Base-by-base conservation (phyloP, 2,329 filamentous ascomycete species). In the Alternaria brassicae region DNA sequence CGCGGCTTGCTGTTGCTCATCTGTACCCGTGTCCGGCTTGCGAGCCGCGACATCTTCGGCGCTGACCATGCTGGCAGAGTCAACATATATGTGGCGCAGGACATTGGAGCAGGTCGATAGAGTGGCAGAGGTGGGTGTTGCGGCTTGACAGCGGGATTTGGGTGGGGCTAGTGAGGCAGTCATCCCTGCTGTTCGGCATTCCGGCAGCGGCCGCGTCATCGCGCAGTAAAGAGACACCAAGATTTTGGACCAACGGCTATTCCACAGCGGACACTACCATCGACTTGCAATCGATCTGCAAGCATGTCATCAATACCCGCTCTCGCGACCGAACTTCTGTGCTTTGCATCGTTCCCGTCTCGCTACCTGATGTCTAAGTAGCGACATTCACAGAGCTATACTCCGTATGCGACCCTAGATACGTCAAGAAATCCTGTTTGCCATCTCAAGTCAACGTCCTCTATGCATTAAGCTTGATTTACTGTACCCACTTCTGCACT, bases 1-100 rank as follows among this genome's bases (percentile, higher is more conserved):
- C 7, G 76, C 77, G 4, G 77, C 77, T 19, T 69, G 56, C 49
- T 69, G 65, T 58, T 76, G 62, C 59, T 69, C 61, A 12, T 69
- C 27, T n/a, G 63, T 39, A 47, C 57, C 55, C 23, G 39, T 47
- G 47, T 47, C 53, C 21, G 52, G 32, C 25, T 42, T 17, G 34
- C 36, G 37, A 47, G 49, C 32, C 47, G 60, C 60, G 28, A 50
- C 64, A 56, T 61, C 39, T 28, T 61, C 53, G 45, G 53, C 56
- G 23, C 60, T 47, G 44, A 27, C 58, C 64, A 67, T 65, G 37
- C 54, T 63, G 41, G 25, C 30, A 21, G 28, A 37, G 28, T 53
- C 8, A 27, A 59, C 39, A 53, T 50, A n/a, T 39, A 44, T 42
- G 48, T 58, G 39, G 37, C 42, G 57, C 49, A 42, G 49, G 56